A percentile compares a stretch with the other conserved stretches of the same genome.
Evolutionary conservation across 306 rosid species (phyloP).

Genomic region (Trifolium repens): DNA sequence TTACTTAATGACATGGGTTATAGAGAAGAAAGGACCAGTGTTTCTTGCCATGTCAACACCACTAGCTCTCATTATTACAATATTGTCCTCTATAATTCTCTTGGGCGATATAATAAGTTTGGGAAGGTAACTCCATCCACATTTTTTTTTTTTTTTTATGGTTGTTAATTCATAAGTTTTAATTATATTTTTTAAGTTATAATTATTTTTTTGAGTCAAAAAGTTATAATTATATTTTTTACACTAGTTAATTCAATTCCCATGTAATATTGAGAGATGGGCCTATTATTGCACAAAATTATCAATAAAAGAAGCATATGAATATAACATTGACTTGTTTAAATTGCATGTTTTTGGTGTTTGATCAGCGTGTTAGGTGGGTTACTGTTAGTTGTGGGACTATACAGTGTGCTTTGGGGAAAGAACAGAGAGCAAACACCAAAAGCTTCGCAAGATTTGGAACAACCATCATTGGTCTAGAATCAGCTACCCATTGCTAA

Average conservation of each 20-base stretch:
- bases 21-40: conserved; percentile 81
- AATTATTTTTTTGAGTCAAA: too few relatives aligned
- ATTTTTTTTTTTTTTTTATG: neutral
- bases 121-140: conserved; percentile 61
- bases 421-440: conserved; percentile 55
- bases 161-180: neutral
- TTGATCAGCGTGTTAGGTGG: conserved; percentile 65
- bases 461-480: neutral
- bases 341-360: neutral
- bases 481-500: neutral
- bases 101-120: conserved; percentile 61
- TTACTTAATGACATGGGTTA: conserved; percentile 72
- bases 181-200: too few relatives aligned
- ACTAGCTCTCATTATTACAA: conserved; percentile 63
- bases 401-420: conserved; percentile 72
- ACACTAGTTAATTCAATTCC: too few relatives aligned
- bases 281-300: neutral
- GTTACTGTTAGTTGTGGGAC: conserved; percentile 60
- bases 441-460: conserved; percentile 21
- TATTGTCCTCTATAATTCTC: conserved; percentile 53
- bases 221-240: too few relatives aligned
- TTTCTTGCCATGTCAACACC: conserved; percentile 77
- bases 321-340: neutral
- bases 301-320: neutral
- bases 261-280: too few relatives aligned